phyloP scores from a whole-genome alignment of 106 monocot genomes.

The Iris macrosiphon region DNA sequence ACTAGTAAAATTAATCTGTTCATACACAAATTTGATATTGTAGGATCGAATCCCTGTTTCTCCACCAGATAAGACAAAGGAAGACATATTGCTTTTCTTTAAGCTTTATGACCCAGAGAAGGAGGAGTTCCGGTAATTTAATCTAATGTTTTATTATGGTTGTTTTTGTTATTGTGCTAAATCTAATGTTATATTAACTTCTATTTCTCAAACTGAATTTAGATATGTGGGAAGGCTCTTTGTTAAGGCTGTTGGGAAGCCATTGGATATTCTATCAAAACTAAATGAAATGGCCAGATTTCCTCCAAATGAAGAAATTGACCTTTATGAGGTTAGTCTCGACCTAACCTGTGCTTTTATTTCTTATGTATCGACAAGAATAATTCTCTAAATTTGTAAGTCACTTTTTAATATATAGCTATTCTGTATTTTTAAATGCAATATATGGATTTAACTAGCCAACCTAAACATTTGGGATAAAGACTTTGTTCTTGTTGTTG shows the following conservation, averaged over 20 bases:
- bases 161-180: too few relatives aligned
- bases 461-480: too few relatives aligned
- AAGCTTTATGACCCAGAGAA: constrained; percentile 98
- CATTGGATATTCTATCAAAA: constrained; percentile 65
- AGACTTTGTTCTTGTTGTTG: background rate
- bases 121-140: constrained; percentile 76
- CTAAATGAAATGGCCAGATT: constrained; percentile 92
- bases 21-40: constrained; percentile 4
- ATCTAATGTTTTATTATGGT: too few relatives aligned
- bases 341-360: background rate
- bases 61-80: constrained; percentile 83
- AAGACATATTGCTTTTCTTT: constrained; percentile 95
- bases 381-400: too few relatives aligned
- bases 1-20: background rate
- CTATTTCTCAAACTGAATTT: constrained; percentile 1
- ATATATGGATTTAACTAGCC: background rate
- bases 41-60: constrained; percentile 61
- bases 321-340: constrained; percentile 83
- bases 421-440: too few relatives aligned
- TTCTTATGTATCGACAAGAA: background rate
- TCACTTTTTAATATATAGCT: too few relatives aligned
- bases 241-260: constrained; percentile 84
- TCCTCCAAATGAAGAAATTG: constrained; percentile 74
- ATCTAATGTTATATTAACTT: too few relatives aligned
- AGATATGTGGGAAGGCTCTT: constrained; percentile 92